Percentiles rank a stretch among this genome's conserved stretches.
Evolutionary conservation across 2,329 filamentous ascomycete species (phyloP).

Genomic region (Aspergillus sp.): DNA sequence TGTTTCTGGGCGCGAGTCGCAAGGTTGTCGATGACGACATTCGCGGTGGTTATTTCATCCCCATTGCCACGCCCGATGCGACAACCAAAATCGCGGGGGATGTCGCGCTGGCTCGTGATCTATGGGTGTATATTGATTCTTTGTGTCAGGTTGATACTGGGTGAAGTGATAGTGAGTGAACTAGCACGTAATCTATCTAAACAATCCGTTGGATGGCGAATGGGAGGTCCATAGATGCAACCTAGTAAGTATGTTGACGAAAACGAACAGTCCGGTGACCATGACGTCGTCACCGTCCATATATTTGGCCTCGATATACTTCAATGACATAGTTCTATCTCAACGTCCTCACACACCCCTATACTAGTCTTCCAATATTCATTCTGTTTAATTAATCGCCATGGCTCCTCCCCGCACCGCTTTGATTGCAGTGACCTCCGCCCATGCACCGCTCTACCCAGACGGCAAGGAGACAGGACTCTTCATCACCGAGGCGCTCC

Average conservation of each 20-base stretch:
- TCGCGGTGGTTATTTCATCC: constrained; percentile 38
- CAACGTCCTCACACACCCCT: too few species aligned
- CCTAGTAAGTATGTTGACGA: too few species aligned
- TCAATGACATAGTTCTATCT: too few species aligned
- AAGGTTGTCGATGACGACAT: constrained; percentile 19
- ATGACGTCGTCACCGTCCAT: too few species aligned
- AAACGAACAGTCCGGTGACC: too few species aligned
- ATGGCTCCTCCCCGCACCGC: constrained; percentile 3
- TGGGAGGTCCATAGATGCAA: too few species aligned
- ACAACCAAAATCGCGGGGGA: constrained; percentile 28
- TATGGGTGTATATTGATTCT: constrained; percentile 26
- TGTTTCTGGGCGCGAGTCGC: constrained; percentile 29
- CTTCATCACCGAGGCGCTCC: constrained; percentile 5
- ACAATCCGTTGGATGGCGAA: too few species aligned
- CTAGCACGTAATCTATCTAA: too few species aligned
- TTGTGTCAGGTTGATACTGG: too few species aligned
- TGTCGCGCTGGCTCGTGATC: constrained; percentile 26
- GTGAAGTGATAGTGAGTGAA: too few species aligned
- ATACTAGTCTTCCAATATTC: too few species aligned
- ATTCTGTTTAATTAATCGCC: neutral
- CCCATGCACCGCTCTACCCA: constrained; percentile 6
- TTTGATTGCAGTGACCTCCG: constrained; percentile 4
- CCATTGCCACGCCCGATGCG: constrained; percentile 30
- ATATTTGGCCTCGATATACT: too few species aligned
- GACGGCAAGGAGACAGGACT: constrained; percentile 6